These are phyloP conservation scores for Calocybe indica DNA, from an alignment of 768 basidiomycete genomes.

Conservation along the genomic window DNA sequence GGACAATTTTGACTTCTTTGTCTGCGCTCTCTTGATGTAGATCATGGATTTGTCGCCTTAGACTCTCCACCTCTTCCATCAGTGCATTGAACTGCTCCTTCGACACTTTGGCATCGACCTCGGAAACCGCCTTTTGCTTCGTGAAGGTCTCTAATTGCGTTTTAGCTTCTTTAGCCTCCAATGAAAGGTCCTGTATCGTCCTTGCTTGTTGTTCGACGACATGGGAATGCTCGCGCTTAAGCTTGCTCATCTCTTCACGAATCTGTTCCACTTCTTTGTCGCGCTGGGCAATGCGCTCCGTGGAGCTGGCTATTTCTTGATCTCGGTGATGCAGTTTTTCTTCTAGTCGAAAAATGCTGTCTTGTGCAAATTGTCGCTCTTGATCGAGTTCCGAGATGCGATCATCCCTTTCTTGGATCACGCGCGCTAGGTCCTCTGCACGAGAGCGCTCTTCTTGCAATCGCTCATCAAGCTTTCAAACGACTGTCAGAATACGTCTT, in stretches of 20 bases:
- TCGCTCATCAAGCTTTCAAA: slow-evolving; percentile 43
- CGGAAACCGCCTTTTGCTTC: slow-evolving; percentile 48
- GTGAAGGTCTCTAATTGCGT: slow-evolving; percentile 43
- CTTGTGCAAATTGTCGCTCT: slow-evolving; percentile 50
- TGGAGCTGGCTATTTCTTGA: slow-evolving; percentile 43
- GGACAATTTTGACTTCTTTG: slow-evolving; percentile 75
- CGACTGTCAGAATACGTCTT: slow-evolving; percentile 1
- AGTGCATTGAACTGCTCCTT: slow-evolving; percentile 45
- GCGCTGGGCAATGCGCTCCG: slow-evolving; percentile 36
- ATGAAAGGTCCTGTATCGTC: slow-evolving; percentile 38
- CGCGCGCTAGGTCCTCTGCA: slow-evolving; percentile 36
- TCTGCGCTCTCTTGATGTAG: slow-evolving; percentile 80
- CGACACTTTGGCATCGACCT: slow-evolving; percentile 41
- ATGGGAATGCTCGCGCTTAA: slow-evolving; percentile 51
- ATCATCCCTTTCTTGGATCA: slow-evolving; percentile 48
- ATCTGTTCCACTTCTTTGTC: slow-evolving; percentile 50
- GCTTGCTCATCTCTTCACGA: slow-evolving; percentile 46
- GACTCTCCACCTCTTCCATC: slow-evolving; percentile 52
- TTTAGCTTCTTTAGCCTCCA: slow-evolving; percentile 40
- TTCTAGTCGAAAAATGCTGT: slow-evolving; percentile 51
- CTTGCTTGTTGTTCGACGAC: slow-evolving; percentile 42
- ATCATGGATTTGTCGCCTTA: slow-evolving; percentile 58
- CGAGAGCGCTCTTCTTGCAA: slow-evolving; percentile 49
- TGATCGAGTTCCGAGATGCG: slow-evolving; percentile 45
- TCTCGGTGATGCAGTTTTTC: slow-evolving; percentile 53